phyloP scores from a whole-genome alignment of 768 basidiomycete species.

The Leucogyrophana mollusca region DNA sequence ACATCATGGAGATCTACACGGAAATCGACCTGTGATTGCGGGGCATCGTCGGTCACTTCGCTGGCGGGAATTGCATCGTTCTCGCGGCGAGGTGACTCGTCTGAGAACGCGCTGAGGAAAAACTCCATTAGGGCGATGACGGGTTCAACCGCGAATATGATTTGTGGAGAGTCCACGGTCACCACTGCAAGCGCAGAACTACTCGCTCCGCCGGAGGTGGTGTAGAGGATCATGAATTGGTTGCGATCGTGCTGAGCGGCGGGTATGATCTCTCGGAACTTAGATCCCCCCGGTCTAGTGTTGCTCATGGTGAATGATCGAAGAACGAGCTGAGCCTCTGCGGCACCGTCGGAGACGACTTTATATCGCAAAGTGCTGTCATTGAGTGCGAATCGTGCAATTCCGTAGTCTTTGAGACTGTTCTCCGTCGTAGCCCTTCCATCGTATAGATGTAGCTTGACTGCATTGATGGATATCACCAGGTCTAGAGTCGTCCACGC shows the following conservation, averaged over 20 bases:
- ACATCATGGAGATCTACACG: constrained; percentile 89
- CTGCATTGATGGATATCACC: constrained; percentile 61
- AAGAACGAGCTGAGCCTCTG: constrained; percentile 85
- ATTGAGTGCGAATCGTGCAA: constrained; percentile 82
- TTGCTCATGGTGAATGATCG: constrained; percentile 91
- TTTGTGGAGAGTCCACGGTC: constrained; percentile 87
- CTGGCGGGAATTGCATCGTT: constrained; percentile 12
- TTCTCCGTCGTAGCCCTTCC: constrained; percentile 51
- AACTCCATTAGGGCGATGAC: constrained; percentile 87
- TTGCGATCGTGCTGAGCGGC: constrained; percentile 84
- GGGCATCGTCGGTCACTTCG: constrained; percentile 9
- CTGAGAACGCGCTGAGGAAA: constrained; percentile 58
- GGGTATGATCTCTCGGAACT: constrained; percentile 94
- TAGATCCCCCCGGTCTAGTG: constrained; percentile 76
- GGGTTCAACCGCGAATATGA: constrained; percentile 92
- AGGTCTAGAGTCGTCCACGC: constrained; percentile 73
- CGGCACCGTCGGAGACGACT: constrained; percentile 76
- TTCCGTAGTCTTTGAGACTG: constrained; percentile 73
- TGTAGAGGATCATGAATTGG: constrained; percentile 92
- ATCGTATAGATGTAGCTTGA: constrained; percentile 89
- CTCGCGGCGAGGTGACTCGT: constrained; percentile 13
- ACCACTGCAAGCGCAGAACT: constrained; percentile 71
- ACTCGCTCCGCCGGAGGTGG: constrained; percentile 60
- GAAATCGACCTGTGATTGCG: constrained; percentile 45
- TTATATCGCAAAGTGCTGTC: constrained; percentile 79